Conservation (phyloP, 2,329 filamentous ascomycete genomes). For the Zymoseptoria tritici region DNA sequence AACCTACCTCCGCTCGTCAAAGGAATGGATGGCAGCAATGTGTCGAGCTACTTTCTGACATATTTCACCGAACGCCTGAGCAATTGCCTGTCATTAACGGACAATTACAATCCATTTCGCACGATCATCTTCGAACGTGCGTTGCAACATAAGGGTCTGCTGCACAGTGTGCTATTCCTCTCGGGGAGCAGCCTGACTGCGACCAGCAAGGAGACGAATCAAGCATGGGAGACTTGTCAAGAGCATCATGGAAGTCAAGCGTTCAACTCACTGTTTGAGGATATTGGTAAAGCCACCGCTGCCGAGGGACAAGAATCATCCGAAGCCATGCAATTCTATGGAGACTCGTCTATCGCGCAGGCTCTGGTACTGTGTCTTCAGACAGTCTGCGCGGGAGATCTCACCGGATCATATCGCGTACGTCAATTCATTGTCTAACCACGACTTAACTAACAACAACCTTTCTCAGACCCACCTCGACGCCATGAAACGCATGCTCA, state of each 20-base stretch:
- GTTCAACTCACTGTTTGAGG: slow-evolving; percentile 17
- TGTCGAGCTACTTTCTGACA: slow-evolving; percentile 73
- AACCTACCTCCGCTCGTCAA: slow-evolving; percentile 58
- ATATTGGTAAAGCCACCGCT: slow-evolving; percentile 10
- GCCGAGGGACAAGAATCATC: neutral
- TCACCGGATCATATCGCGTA: slow-evolving; percentile 61
- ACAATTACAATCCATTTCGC: slow-evolving; percentile 77
- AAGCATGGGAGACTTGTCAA: slow-evolving; percentile 46
- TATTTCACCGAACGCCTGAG: slow-evolving; percentile 77
- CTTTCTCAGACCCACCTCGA: slow-evolving; percentile 56
- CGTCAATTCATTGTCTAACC: neutral
- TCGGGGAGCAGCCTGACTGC: slow-evolving; percentile 67
- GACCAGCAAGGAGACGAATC: slow-evolving; percentile 21
- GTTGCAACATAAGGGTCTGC: slow-evolving; percentile 68
- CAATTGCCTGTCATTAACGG: slow-evolving; percentile 70
- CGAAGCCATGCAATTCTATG: neutral
- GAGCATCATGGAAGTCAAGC: slow-evolving; percentile 46
- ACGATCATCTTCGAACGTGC: slow-evolving; percentile 78
- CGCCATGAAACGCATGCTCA: slow-evolving; percentile 66
- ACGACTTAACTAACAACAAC: neutral
- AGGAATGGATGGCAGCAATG: slow-evolving; percentile 64
- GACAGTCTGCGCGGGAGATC: slow-evolving; percentile 53
- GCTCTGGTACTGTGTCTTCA: slow-evolving; percentile 55
- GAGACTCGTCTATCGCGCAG: slow-evolving; percentile 52
- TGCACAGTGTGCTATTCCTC: slow-evolving; percentile 83